A percentile compares a stretch with the other conserved stretches of the same genome.
Conservation (phyloP, 345 rosid genomes). For the Luvunga scandens region DNA sequence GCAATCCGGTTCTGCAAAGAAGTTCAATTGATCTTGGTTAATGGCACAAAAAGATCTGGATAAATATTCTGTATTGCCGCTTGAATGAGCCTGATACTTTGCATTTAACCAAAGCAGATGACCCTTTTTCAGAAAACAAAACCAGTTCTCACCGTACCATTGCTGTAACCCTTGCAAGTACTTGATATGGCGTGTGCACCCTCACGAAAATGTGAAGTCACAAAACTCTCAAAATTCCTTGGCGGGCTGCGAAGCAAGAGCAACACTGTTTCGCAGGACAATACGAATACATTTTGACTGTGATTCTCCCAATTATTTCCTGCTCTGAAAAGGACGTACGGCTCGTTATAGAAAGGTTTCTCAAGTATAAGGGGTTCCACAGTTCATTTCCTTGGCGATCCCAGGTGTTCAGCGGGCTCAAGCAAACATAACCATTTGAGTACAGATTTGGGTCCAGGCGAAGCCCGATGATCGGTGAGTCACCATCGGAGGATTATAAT, state of each 20-base stretch:
- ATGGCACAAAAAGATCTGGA: too few species aligned
- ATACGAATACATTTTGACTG: background rate
- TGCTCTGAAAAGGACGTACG: too few species aligned
- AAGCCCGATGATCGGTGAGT: constrained; percentile 9
- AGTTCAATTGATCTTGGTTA: too few species aligned
- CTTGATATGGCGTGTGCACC: constrained; percentile 5
- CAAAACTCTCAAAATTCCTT: constrained; percentile 36
- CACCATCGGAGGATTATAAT: constrained; percentile 8
- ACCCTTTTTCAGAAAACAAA: background rate
- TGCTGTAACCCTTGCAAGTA: constrained; percentile 31
- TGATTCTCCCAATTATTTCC: constrained; percentile 8
- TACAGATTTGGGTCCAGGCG: constrained; percentile 23
- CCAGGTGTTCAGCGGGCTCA: constrained; percentile 23
- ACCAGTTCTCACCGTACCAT: background rate
- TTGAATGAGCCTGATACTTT: background rate
- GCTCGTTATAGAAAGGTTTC: background rate
- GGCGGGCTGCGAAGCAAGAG: constrained; percentile 29
- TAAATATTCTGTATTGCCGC: too few species aligned
- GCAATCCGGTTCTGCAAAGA: too few species aligned
- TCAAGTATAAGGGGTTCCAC: too few species aligned
- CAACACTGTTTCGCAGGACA: constrained; percentile 37
- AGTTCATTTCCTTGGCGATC: too few species aligned
- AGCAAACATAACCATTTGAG: constrained; percentile 13
- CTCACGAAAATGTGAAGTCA: constrained; percentile 22
- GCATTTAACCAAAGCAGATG: too few species aligned